Conservation (phyloP, 176 grass and related monocot species). For the Saccharum spontaneum region DNA sequence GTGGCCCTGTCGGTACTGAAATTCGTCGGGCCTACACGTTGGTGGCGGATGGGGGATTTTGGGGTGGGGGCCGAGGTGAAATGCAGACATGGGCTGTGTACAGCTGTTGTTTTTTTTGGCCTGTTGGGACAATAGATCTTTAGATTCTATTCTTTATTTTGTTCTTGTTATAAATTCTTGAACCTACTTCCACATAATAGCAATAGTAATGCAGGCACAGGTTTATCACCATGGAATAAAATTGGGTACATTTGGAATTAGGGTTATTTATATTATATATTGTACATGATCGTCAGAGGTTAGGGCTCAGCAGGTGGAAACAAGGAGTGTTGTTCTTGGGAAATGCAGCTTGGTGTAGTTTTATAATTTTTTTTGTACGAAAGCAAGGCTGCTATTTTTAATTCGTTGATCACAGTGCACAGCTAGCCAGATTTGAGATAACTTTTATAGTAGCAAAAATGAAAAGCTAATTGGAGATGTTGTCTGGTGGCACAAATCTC, state of each 20-base stretch:
- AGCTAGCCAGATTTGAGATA: not conserved
- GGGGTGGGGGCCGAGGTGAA: no score
- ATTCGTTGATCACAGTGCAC: constrained; percentile 7
- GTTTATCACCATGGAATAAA: not conserved
- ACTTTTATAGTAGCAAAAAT: not conserved
- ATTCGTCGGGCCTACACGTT: constrained; percentile 16
- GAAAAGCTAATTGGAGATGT: not conserved
- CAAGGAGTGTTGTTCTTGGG: not conserved
- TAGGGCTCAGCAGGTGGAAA: not conserved
- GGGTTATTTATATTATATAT: not conserved
- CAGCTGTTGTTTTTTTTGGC: constrained; percentile 40
- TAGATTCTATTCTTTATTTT: constrained; percentile 45
- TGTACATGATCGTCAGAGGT: not conserved
- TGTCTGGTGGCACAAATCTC: constrained; percentile 46
- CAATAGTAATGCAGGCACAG: no score
- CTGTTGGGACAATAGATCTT: constrained; percentile 5
- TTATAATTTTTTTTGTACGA: not conserved
- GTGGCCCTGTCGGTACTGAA: constrained; percentile 25
- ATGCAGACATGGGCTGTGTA: constrained; percentile 45
- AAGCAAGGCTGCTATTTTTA: not conserved
- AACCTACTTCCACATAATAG: not conserved
- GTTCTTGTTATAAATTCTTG: not conserved
- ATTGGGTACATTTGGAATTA: not conserved
- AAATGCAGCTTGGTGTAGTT: not conserved
- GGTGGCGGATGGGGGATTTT: constrained; percentile 32